Conservation (phyloP, 495 filamentous ascomycete species). For the Terfezia claveryi region DNA sequence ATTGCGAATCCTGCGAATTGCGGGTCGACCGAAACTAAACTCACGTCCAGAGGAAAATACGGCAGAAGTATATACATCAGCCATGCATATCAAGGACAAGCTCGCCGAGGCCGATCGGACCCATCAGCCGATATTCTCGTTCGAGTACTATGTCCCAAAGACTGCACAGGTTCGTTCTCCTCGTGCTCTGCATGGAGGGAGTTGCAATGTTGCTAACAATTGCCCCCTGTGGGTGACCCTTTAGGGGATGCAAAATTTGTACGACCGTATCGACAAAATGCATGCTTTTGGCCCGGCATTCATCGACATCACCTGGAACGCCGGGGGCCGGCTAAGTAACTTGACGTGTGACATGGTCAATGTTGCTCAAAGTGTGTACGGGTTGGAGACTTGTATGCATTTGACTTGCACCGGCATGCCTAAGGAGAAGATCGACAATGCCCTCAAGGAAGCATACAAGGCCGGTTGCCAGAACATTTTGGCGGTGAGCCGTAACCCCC, state of each 20-base stretch:
- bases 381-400: constrained; percentile 97
- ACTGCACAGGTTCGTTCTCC: constrained; percentile 44
- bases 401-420: constrained; percentile 98
- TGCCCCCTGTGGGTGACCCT: neutral
- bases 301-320: constrained; percentile 98
- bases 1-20: no score
- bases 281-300: constrained; percentile 79
- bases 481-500: constrained; percentile 23
- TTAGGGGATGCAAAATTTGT: constrained; percentile 92
- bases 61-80: neutral
- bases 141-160: constrained; percentile 99
- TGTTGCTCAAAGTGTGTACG: constrained; percentile 87
- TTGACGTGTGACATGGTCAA: constrained; percentile 96
- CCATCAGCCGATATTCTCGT: constrained; percentile 72
- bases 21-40: no score
- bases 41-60: no score
- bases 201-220: no score
- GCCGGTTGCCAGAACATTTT: constrained; percentile 96
- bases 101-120: constrained; percentile 57
- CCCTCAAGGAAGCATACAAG: constrained; percentile 72
- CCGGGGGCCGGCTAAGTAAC: constrained; percentile 71
- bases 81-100: constrained; percentile 68
- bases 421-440: constrained; percentile 67
- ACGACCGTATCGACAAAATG: constrained; percentile 99
- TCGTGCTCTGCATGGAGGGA: neutral